phyloP scores from a whole-genome alignment of 2,329 filamentous ascomycete species.

The Aspergillus nomiae region DNA sequence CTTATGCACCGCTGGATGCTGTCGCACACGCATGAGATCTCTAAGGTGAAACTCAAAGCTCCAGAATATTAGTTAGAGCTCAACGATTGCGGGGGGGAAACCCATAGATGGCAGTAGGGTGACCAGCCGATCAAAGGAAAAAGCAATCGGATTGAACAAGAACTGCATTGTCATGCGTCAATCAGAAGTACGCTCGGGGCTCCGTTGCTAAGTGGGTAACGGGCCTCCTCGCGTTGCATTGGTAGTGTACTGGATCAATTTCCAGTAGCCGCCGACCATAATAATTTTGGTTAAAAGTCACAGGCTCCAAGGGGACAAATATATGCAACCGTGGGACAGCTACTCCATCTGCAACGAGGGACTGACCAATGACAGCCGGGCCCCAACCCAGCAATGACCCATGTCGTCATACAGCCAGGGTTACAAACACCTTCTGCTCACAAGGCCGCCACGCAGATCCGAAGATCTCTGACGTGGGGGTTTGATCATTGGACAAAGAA shows the following conservation, averaged over 20 bases:
- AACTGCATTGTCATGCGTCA: background rate
- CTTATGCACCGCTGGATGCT: background rate
- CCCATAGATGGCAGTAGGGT: background rate
- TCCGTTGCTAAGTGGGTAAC: background rate
- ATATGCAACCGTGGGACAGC: conserved; percentile 11
- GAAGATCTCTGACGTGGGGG: conserved; percentile 33
- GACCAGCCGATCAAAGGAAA: background rate
- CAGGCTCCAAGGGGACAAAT: conserved; percentile 2
- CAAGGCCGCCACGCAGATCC: conserved; percentile 23
- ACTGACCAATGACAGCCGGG: conserved; percentile 5
- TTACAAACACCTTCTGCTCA: conserved; percentile 5
- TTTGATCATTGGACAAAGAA: conserved; percentile 5
- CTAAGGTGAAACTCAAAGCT: conserved; percentile 1
- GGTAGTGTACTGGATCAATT: background rate
- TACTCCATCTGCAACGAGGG: background rate
- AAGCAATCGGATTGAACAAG: background rate
- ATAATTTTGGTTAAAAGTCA: background rate
- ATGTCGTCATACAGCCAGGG: conserved; percentile 17
- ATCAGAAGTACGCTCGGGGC: background rate
- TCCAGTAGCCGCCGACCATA: background rate
- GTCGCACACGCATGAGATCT: background rate
- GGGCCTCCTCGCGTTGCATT: background rate
- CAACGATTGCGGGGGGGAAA: background rate
- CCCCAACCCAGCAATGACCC: conserved; percentile 1
- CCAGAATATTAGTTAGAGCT: background rate